Base-by-base conservation (phyloP, 108 stramenopile genomes). In the Stephanodiscus triporus region DNA sequence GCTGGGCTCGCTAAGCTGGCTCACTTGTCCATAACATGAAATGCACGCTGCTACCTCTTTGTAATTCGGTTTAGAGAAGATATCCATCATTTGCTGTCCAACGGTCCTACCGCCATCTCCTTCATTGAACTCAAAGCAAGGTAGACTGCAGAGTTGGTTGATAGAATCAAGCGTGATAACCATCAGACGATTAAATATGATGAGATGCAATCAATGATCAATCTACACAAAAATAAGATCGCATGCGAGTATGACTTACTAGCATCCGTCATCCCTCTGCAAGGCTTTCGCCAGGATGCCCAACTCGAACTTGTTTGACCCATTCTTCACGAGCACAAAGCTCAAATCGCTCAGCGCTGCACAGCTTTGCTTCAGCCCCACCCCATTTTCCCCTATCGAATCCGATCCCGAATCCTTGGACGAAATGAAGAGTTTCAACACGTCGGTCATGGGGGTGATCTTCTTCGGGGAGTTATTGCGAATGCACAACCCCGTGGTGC, bases 351-450 rank as follows among this genome's bases (percentile, higher is more conserved):
- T 73, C 32, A 88, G 66, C 7, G 78, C 58, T 1, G 87, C 87
- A 73, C 84, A 85, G 34, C 72, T 82, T 24, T 88, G 87, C 70
- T 88, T 88, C 66, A 84, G 40, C 22, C 87, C 87, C 37, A 88
- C 78, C 19, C 87, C 87, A 61, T 88, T 88, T 60, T 88, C 87
- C 2, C 87, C 87, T 55, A 88, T 88, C 9, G 29, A 9, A 13
- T 48, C 27, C 13, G 63, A 9, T 42, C 37, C 38, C 42, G 42
- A 42, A 34, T 51, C 64, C 48, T 87, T 87, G 40, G 67, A 66
- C 22, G 77, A 82, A 29, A 67, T 53, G 38, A 76, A 82, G 7
- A 84, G 67, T 58, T 78, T 68, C 51, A 87, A 56, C 6, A 79
- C 67, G 16, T 73, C 64, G 0, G 65, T 32, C 54, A 87, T 32